Evolutionary conservation across 1,284 basidiomycete species (phyloP).

Genomic region (Ganoderma meredithae): DNA sequence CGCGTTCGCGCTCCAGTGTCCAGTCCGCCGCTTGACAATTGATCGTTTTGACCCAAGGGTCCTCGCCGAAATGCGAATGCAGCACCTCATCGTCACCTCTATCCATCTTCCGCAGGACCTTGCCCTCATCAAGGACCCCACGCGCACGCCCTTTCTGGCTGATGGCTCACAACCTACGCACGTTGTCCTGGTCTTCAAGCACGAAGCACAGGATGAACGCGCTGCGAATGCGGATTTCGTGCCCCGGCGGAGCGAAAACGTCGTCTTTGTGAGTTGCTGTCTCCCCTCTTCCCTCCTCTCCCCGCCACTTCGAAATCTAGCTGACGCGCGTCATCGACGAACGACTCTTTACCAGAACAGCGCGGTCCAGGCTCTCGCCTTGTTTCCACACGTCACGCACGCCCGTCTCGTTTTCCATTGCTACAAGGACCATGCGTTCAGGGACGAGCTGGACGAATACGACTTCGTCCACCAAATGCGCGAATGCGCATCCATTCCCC

Average conservation of each 20-base stretch:
- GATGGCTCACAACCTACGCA: background rate
- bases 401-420: background rate
- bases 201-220: background rate
- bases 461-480: too few species aligned
- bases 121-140: too few species aligned
- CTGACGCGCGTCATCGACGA: too few species aligned
- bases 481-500: too few species aligned
- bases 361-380: background rate
- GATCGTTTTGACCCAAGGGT: background rate
- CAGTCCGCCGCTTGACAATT: background rate
- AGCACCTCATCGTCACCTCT: background rate
- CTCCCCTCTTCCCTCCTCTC: too few species aligned
- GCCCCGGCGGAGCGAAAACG: background rate
- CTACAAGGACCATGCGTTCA: background rate
- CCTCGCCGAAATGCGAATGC: background rate
- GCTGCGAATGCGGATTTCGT: background rate
- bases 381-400: background rate
- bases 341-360: too few species aligned
- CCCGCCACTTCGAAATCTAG: too few species aligned
- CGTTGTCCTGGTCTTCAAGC: background rate
- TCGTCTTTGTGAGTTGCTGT: background rate
- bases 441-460: too few species aligned
- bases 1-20: background rate
- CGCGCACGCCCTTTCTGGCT: background rate
- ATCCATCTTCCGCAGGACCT: background rate